Base-by-base conservation (phyloP, 1,139 yeast genomes). In the Candida albicans region DNA sequence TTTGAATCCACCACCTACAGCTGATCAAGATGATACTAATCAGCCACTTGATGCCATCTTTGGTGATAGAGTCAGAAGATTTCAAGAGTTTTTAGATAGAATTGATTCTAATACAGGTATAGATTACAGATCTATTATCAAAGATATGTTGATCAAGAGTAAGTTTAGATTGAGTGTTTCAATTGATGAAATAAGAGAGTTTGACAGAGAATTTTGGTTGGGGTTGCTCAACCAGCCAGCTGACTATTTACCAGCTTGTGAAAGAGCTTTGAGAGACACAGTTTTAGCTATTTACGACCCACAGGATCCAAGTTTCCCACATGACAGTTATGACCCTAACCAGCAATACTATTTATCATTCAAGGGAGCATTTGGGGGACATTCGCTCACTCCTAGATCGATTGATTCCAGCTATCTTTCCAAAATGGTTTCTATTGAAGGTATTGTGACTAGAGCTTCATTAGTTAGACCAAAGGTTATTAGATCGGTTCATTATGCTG, bases 401-500 rank as follows among this genome's bases (percentile, higher is more conserved):
- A 81, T 95, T 49, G 81, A 84, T 49, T 85, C 98, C 2, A 67
- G 75, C 13, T 86, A 82, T 53, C 71, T 93, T 43, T 89, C 96
- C 40, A 84, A 84, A 57, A 73, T 93, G 77, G 82, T 93, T 31
- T 86, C 96, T 1, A 75, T 95, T 31, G 98, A 93, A 67, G 99
- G 99, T 45, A 93, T 93, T 56, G 96, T 93, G 14, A 93, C 99
- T 1, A 76, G 95, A 51, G 93, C 96, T 34, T 90, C 98, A 1
- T 73, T 93, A 49, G 96, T 93, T 37, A 79, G 98, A 49, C 99
- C 99, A 28, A 93, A 93, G 61, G 80, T 93, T 44, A 79, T 90
- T 39, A 78, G 96, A 56, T 89, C 97, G 2, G 97, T 95, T 31
- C 99, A 93, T 67, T 93, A 87, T 62, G 91, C 96, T 47, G 96